phyloP scores from a whole-genome alignment of 192 early-diverging fungal species.

The Dissophora globulifera region DNA sequence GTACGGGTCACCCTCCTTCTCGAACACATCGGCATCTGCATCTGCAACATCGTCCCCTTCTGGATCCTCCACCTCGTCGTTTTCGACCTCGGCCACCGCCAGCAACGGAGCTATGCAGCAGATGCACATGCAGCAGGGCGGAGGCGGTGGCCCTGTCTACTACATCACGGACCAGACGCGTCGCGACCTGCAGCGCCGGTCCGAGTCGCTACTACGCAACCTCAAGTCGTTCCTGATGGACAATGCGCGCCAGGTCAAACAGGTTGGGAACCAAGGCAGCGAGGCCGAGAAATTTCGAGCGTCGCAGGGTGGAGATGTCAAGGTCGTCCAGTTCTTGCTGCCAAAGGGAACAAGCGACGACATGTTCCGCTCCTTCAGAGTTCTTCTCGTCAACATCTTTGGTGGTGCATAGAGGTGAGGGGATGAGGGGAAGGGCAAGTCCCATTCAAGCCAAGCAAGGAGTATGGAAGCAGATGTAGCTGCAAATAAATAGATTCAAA shows the following conservation, averaged over 20 bases:
- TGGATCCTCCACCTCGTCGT: conserved; percentile 10
- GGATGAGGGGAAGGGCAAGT: too few relatives aligned
- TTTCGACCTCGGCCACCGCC: conserved; percentile 17
- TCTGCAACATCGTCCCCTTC: conserved; percentile 20
- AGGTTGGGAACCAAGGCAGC: conserved; percentile 54
- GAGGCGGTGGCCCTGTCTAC: neutral
- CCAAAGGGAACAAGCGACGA: conserved; percentile 56
- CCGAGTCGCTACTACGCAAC: conserved; percentile 60
- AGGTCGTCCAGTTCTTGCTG: conserved; percentile 62
- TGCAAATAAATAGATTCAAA: too few relatives aligned
- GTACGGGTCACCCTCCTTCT: conserved; percentile 20
- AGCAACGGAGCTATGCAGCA: neutral
- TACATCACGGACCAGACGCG: conserved; percentile 36
- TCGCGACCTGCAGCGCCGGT: conserved; percentile 57
- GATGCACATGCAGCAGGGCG: too few relatives aligned
- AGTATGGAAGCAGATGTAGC: too few relatives aligned
- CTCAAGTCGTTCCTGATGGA: conserved; percentile 69
- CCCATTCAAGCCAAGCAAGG: too few relatives aligned
- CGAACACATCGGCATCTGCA: neutral
- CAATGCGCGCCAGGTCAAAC: conserved; percentile 58
- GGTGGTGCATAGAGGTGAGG: conserved; percentile 57
- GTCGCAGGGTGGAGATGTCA: conserved; percentile 54
- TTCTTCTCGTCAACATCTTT: conserved; percentile 58
- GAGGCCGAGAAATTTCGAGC: conserved; percentile 55
- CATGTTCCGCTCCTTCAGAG: conserved; percentile 60